A percentile compares a stretch with the other conserved stretches of the same genome.
Evolutionary conservation across 805 yeast genomes (phyloP).

Genomic region (Sungouiozyma ichnusensis): DNA sequence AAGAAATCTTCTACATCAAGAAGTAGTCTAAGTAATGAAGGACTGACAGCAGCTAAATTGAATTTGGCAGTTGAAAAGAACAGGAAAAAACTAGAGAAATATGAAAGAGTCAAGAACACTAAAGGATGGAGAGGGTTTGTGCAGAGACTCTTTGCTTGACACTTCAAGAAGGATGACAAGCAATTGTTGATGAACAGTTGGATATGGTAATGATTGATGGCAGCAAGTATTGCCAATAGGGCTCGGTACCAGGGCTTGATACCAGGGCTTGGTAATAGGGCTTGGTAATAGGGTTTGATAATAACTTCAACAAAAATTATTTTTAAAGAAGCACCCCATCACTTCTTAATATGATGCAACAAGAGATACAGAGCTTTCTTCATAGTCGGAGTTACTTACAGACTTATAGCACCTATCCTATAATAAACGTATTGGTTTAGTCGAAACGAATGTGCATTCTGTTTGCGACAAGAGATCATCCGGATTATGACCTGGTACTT

Average conservation of each 20-base stretch:
- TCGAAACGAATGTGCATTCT: conserved; percentile 69
- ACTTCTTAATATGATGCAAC: not conserved
- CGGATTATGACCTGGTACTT: conserved; percentile 63
- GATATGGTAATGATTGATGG: too few relatives aligned
- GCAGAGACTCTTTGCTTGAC: not conserved
- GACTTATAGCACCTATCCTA: too few relatives aligned
- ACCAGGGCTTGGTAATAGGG: not conserved
- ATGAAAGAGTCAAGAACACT: conserved; percentile 12
- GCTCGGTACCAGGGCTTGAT: not conserved
- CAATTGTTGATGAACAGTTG: too few relatives aligned
- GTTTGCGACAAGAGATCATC: conserved; percentile 55
- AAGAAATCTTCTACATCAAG: not conserved
- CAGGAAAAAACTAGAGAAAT: conserved; percentile 21
- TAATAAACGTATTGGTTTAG: too few relatives aligned
- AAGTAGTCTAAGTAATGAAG: conserved; percentile 1
- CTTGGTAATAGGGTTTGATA: not conserved
- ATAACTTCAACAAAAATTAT: too few relatives aligned
- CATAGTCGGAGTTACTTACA: too few relatives aligned
- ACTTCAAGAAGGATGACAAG: too few relatives aligned
- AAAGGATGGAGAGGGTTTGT: conserved; percentile 19
- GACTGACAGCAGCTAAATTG: conserved; percentile 17
- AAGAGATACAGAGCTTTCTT: too few relatives aligned
- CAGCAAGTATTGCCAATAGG: too few relatives aligned
- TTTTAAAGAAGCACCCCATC: too few relatives aligned
- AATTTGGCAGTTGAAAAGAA: conserved; percentile 26